Percentiles rank a stretch among this genome's conserved stretches.
phyloP scores from a whole-genome alignment of 495 filamentous ascomycete species.

The Aspergillus leporis region DNA sequence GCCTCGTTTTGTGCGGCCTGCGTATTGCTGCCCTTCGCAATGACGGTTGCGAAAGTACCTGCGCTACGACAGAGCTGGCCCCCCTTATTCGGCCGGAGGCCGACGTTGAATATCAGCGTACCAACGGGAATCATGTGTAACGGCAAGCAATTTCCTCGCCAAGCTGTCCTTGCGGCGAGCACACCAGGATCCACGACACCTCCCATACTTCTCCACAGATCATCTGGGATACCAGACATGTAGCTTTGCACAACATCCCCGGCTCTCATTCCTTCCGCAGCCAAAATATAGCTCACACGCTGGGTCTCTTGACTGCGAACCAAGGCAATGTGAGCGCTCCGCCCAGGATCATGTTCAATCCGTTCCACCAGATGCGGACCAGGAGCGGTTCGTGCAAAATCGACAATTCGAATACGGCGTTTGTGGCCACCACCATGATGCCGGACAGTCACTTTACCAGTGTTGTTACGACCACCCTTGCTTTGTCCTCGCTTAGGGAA shows the following conservation, averaged over 20 bases:
- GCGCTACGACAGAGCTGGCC: conserved; percentile 93
- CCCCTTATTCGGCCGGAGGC: conserved; percentile 66
- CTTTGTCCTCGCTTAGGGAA: conserved; percentile 86
- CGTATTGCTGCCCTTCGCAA: conserved; percentile 77
- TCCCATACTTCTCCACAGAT: conserved; percentile 86
- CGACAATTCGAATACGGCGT: conserved; percentile 84
- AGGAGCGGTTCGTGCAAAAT: conserved; percentile 73
- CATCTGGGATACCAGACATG: conserved; percentile 79
- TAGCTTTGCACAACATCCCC: conserved; percentile 93
- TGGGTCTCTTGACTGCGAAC: conserved; percentile 61
- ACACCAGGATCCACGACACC: conserved; percentile 91
- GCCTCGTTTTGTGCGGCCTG: conserved; percentile 30
- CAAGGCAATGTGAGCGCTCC: conserved; percentile 90
- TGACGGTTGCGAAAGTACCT: conserved; percentile 83
- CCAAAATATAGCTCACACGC: conserved; percentile 78
- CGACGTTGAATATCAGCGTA: conserved; percentile 86
- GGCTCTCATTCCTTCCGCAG: conserved; percentile 87
- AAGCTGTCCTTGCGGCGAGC: conserved; percentile 87
- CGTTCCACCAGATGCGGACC: conserved; percentile 86
- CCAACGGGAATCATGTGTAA: conserved; percentile 93
- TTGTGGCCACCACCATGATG: conserved; percentile 91
- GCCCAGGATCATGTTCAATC: conserved; percentile 93
- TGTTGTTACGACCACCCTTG: conserved; percentile 90
- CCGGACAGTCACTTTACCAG: conserved; percentile 78
- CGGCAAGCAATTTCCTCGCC: conserved; percentile 92